phyloP scores from a whole-genome alignment of 1,284 basidiomycete species.

The Malassezia pachydermatis region DNA sequence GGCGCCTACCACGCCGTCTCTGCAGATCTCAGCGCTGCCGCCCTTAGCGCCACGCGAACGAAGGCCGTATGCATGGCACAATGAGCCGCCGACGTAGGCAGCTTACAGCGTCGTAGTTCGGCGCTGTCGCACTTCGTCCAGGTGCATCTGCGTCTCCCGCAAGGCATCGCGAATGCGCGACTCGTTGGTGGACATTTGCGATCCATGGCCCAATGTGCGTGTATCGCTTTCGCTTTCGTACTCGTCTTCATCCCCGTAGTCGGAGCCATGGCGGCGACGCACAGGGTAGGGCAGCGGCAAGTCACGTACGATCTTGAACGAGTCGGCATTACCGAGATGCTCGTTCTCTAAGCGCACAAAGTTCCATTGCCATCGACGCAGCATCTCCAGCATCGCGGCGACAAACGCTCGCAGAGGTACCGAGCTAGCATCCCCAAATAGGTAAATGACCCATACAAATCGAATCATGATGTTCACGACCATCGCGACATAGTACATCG shows the following conservation, averaged over 20 bases:
- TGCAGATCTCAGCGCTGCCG: neutral
- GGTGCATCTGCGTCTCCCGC: neutral
- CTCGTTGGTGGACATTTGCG: neutral
- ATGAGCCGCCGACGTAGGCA: neutral
- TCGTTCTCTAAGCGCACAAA: constrained; percentile 74
- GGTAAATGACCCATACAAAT: constrained; percentile 72
- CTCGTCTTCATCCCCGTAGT: constrained; percentile 4
- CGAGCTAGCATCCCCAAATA: constrained; percentile 55
- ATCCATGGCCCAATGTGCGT: neutral
- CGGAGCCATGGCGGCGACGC: constrained; percentile 7
- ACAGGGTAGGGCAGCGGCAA: constrained; percentile 31
- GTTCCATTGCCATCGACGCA: constrained; percentile 81
- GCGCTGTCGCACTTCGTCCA: neutral
- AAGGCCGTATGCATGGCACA: constrained; percentile 3
- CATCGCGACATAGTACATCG: constrained; percentile 52
- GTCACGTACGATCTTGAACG: constrained; percentile 37
- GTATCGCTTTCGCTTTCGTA: constrained; percentile 3
- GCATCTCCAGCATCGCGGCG: constrained; percentile 63
- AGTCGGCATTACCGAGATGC: constrained; percentile 53
- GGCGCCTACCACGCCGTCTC: neutral
- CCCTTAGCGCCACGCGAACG: neutral
- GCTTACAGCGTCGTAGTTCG: neutral
- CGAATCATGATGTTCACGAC: constrained; percentile 62
- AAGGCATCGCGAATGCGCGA: neutral
- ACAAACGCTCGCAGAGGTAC: constrained; percentile 60